Base-by-base conservation (phyloP, 495 filamentous ascomycete genomes). In the Talaromyces thailandensis region DNA sequence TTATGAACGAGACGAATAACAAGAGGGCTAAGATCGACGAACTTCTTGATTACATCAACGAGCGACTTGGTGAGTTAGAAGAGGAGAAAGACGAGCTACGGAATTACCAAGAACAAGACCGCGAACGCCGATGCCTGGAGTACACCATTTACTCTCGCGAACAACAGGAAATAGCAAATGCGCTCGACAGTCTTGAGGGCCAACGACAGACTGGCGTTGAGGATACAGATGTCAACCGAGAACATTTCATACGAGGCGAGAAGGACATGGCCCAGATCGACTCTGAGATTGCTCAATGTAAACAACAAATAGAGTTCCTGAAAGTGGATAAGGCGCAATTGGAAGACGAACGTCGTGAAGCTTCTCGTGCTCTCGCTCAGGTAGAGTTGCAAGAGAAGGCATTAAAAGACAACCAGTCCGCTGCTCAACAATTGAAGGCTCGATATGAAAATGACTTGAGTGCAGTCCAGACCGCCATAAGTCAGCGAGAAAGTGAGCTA, bases 51-150 rank as follows among this genome's bases (percentile, higher is more conserved):
- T 93, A 92, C 69, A 96, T 99, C 71, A 89, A 93, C 64, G 90
- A 93, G 68, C 86, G 94, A 24, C 80, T 99, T 28, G 79, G 77
- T 25, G 94, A 99, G 70, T 81, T 99, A 2, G 94, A 98, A 71
- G 92, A 96, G 71, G 94, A 99, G 71, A 98, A 96, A 71, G 91
- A 98, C 64, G 95, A 98, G 73, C 79, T 99, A 29, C 82, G 89
- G 31, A 92, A 84, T 18, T 99, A 88, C 66, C 93, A 98, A 70
- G 92, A 96, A 51, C 96, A 96, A 71, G 94, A 99, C 67, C 87
- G 88, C 63, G 94, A 99, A 70, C 85, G 92, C 56, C 82, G 93
- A 62, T 96, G 92, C 72, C 77, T 99, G 37, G 91, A 97, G 69
- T 98, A 96, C 70, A 91, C 92, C 2, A 96, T 96, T 66, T 91